Percentiles rank a stretch among this genome's conserved stretches.
phyloP scores from a whole-genome alignment of 1,139 yeast species.

The Pichia sp. region DNA sequence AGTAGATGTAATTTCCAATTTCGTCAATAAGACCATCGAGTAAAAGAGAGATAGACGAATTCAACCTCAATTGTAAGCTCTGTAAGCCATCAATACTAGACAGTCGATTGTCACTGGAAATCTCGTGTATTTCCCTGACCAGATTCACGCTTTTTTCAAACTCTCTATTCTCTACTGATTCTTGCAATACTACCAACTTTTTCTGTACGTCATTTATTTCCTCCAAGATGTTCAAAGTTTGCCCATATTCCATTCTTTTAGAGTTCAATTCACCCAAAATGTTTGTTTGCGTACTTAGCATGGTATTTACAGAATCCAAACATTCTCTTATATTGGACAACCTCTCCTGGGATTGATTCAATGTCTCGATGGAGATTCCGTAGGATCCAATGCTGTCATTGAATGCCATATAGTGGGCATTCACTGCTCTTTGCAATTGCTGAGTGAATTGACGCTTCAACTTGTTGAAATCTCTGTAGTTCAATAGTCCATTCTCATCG shows the following conservation, averaged over 20 bases:
- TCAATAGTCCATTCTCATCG: conserved; percentile 74
- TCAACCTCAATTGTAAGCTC: conserved; percentile 55
- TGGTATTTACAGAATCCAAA: conserved; percentile 36
- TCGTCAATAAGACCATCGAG: conserved; percentile 77
- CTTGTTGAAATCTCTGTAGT: conserved; percentile 53
- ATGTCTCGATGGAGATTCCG: conserved; percentile 53
- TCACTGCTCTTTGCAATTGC: conserved; percentile 67
- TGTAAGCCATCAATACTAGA: conserved; percentile 45
- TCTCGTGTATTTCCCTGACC: conserved; percentile 31
- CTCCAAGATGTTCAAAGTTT: conserved; percentile 66
- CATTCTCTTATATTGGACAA: conserved; percentile 49
- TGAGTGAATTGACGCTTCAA: conserved; percentile 52
- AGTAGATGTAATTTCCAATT: conserved; percentile 65
- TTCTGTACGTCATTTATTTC: conserved; percentile 61
- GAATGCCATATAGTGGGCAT: conserved; percentile 79
- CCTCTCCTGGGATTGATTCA: conserved; percentile 55
- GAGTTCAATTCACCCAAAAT: conserved; percentile 61
- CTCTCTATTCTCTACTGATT: conserved; percentile 59
- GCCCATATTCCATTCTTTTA: conserved; percentile 58
- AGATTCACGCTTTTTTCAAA: conserved; percentile 62
- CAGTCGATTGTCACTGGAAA: conserved; percentile 57
- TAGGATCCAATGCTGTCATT: conserved; percentile 79
- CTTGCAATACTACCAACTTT: conserved; percentile 64
- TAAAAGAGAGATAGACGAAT: conserved; percentile 58
- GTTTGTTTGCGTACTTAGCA: conserved; percentile 37